These are phyloP conservation scores for Globisporangium nagaii DNA, from an alignment of 352 stramenopile genomes.

Conservation along the genomic window DNA sequence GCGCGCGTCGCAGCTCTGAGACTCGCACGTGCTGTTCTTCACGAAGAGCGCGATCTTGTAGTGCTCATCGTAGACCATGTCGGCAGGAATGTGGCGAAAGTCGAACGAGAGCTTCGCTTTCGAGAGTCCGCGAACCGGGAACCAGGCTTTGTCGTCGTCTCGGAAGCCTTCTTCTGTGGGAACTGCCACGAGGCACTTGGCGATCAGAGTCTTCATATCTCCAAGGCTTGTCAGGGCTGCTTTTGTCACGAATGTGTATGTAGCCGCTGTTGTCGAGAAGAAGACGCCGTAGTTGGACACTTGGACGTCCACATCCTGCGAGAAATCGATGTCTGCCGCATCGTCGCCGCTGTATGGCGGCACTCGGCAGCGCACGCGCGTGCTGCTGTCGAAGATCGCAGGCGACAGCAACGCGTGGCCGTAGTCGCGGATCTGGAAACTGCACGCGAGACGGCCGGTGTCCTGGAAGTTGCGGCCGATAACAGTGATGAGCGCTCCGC, in stretches of 20 bases:
- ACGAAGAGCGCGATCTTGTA: conserved; percentile 95
- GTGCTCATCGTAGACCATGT: conserved; percentile 94
- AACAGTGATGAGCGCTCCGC: conserved; percentile 79
- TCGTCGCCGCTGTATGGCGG: conserved; percentile 53
- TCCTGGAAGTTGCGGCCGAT: conserved; percentile 95
- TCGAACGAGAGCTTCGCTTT: conserved; percentile 93
- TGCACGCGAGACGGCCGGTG: conserved; percentile 80
- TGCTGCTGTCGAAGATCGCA: conserved; percentile 79
- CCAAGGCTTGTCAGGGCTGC: neutral
- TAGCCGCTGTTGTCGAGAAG: conserved; percentile 58
- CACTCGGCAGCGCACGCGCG: conserved; percentile 70
- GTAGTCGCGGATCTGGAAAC: conserved; percentile 41
- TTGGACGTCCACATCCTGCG: conserved; percentile 32
- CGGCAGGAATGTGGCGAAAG: conserved; percentile 87
- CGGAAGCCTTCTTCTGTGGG: conserved; percentile 76
- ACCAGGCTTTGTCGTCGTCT: conserved; percentile 89
- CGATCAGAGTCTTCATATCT: conserved; percentile 25
- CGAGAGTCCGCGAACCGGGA: conserved; percentile 87
- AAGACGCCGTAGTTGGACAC: conserved; percentile 82
- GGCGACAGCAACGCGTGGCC: conserved; percentile 23
- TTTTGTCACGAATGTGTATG: conserved; percentile 33
- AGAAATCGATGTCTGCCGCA: conserved; percentile 7
- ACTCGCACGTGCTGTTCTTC: conserved; percentile 89
- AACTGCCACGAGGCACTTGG: conserved; percentile 23
- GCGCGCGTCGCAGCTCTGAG: conserved; percentile 74